Evolutionary conservation across 805 yeast genomes (phyloP), one percentile per base, ranked within the genome.

Genomic region (Kuraishia cidri): DNA sequence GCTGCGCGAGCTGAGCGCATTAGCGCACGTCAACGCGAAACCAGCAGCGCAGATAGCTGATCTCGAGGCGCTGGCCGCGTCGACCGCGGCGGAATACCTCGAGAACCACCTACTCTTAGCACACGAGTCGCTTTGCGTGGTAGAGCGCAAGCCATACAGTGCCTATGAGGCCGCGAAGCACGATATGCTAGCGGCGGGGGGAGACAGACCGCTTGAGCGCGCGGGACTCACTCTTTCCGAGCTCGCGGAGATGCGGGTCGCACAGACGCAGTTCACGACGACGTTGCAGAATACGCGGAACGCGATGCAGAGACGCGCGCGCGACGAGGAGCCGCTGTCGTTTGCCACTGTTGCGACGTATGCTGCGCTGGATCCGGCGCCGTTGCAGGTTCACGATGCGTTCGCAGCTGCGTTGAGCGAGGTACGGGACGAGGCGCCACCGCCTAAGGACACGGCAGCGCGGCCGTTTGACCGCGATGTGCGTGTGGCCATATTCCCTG

Each of bases 401-500:
- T 39, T 47, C 17, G 32, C 29, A 12, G 22, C 30, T 4, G 37
- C 43, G 11, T 7, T 19, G 30, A 6, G 11, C 30, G 1, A 39
- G 23, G 3, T 32, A 17, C 3, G 25, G 33, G 16, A 39, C 37
- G 25, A 26, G 34, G 32, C 31, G 11, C 26, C 28, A 27, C 42
- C 32, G 8, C 38, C 72, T 22, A 60, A 60, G 27, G 64, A 64
- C 27, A 59, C 67, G 45, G n/a, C n/a, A n/a, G n/a, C n/a, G n/a
- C n/a, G n/a, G n/a, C n/a, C n/a, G n/a, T 20, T 20, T 10, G 10
- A 20, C 9, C 23, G 23, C 9, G 9, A 10, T 10, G 23, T 64
- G 1, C 69, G 71, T 44, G 66, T 81, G 5, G 46, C 75, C 12
- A 52, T 63, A 3, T 63, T 75, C 39, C 92, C 92, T 0, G 69